Base-by-base conservation (phyloP, 2,329 filamentous ascomycete species). In the Fusarium sp. region DNA sequence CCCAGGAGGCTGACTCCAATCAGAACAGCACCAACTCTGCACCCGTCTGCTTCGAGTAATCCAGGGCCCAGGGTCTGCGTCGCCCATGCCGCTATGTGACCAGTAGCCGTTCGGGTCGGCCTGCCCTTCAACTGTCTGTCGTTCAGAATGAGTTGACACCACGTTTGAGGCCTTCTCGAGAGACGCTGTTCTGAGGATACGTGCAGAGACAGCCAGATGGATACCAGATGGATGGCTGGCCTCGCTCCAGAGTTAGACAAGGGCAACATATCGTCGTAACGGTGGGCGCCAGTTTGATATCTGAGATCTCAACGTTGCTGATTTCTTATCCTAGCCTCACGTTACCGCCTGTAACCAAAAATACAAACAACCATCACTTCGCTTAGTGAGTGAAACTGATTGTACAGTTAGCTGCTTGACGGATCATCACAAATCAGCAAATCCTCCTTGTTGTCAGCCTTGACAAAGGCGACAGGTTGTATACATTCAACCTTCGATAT, bases 31-130 rank as follows among this genome's bases (percentile, higher is more conserved):
- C 60, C 57, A 65, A 65, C 39, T 36, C 73, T 75, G 73, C 73
- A 75, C 47, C 65, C 54, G 66, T 69, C 73, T 72, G 23, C 61
- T 72, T 75, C 60, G 50, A 73, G 73, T 60, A 74, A 72, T 71
- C 52, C 56, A 50, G 18, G 44, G 51, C 48, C 55, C 47, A 64
- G 64, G 70, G 72, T 60, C 47, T 62, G 30, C 52, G 31, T 62
- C 57, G 43, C 40, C 58, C 47, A 37, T 60, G 67, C 63, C 48
- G 50, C 28, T 27, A 31, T 47, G 16, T 41, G 39, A 11, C 56
- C 55, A 68, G 63, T 50, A 68, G 43, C 55, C 60, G 56, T 51
- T 46, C 54, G 54, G 41, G 55, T 37, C 44, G 48, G 63, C 46
- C 56, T 52, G 59, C 61, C 44, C 46, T 68, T 58, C 64, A 59